These are phyloP conservation scores for Syzygium aqueum DNA, from an alignment of 345 rosid genomes.

Conservation along the genomic window DNA sequence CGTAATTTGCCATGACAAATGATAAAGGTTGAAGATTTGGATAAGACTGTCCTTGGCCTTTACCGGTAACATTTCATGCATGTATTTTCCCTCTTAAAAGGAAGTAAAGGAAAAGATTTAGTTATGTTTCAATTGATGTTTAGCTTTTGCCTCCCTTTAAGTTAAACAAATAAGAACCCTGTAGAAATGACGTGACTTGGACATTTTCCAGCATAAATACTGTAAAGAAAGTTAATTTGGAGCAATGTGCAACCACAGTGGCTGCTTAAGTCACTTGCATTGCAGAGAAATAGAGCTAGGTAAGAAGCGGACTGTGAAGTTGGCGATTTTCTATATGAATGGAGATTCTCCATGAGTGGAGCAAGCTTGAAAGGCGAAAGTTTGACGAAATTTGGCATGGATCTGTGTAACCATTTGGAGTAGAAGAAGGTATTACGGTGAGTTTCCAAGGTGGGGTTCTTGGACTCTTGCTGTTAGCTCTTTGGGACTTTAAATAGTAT, in stretches of 20 bases:
- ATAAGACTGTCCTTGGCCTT: background rate
- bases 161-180: background rate
- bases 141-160: background rate
- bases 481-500: background rate
- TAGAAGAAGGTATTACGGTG: background rate
- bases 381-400: background rate
- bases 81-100: constrained; percentile 83
- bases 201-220: background rate
- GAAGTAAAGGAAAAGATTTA: constrained; percentile 54
- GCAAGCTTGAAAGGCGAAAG: no score
- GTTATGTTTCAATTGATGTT: constrained; percentile 18
- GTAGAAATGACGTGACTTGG: background rate
- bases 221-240: background rate
- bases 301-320: background rate
- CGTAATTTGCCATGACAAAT: background rate
- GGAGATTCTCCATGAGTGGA: background rate
- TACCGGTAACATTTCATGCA: constrained; percentile 35
- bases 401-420: background rate
- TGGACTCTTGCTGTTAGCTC: background rate
- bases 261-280: background rate
- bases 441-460: background rate
- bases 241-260: background rate
- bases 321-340: background rate
- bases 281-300: background rate
- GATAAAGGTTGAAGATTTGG: background rate